phyloP scores from a whole-genome alignment of 257 asterid species.

The Petunia secreta region DNA sequence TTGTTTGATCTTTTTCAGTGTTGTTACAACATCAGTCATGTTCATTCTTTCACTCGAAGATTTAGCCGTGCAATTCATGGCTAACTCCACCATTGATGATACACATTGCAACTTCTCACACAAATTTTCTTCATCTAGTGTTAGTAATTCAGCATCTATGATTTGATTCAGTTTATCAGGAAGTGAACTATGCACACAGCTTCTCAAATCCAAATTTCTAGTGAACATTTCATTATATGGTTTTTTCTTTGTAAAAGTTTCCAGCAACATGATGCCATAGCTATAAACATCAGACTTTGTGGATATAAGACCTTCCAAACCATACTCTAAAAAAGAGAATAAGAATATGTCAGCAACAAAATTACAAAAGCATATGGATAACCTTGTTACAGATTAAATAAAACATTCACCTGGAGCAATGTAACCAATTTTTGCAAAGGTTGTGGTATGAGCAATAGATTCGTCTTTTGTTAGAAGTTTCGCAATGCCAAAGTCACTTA shows the following conservation, averaged over 20 bases:
- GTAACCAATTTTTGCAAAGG: conserved; percentile 45
- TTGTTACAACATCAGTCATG: conserved; percentile 27
- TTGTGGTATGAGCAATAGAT: conserved; percentile 29
- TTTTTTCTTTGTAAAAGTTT: conserved; percentile 13
- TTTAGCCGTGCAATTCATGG: conserved; percentile 27
- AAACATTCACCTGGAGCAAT: conserved; percentile 38
- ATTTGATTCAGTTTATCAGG: conserved; percentile 10
- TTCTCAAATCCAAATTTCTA: background rate
- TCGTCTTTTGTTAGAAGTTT: conserved; percentile 34
- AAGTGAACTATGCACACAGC: conserved; percentile 16
- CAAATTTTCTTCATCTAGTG: background rate
- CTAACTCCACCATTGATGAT: conserved; percentile 24
- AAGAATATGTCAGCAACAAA: background rate
- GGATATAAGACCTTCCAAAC: conserved; percentile 23
- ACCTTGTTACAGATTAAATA: background rate
- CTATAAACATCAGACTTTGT: conserved; percentile 27
- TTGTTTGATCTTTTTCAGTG: conserved; percentile 28
- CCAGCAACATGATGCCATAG: conserved; percentile 29
- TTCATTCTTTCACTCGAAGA: background rate
- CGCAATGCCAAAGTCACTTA: conserved; percentile 43
- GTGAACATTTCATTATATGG: conserved; percentile 29
- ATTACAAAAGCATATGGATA: background rate
- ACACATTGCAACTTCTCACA: background rate
- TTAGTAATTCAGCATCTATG: conserved; percentile 21
- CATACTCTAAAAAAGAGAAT: background rate